Evolutionary conservation across 306 rosid species (phyloP), one percentile per base, ranked within the genome.

Genomic region (Sindora glabra): DNA sequence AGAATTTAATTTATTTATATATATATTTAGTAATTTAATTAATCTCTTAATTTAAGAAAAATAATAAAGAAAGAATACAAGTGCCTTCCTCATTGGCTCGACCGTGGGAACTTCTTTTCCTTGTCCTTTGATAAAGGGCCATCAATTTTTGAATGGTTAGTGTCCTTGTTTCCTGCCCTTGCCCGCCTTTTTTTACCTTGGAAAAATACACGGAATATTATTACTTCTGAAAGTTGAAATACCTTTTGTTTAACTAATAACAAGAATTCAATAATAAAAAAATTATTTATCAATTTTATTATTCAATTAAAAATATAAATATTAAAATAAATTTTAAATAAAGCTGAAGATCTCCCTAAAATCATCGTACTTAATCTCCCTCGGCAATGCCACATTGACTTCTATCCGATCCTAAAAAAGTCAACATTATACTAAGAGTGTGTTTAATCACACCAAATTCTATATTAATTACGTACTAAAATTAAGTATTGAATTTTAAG

Each of bases 101-200:
- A 70, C 50, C 90, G 73, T n/a, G 80, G 82, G 82, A 78, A 62
- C 77, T 74, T 69, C 61, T 68, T 49, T 69, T n/a, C 62, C 67
- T 32, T 79, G 88, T 83, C 88, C 41, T 74, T 58, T 61, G 49
- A 58, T 66, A 54, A 29, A 61, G 57, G 65, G 51, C 33, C 33
- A 64, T 65, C 37, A 55, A 68, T 32, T 62, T 68, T 69, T 70
- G 67, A 71, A 78, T 67, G 70, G 78, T 49, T 67, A 22, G 8
- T 78, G 79, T 70, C 54, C 68, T 73, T 76, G 81, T 74, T 83
- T 72, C 77, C 53, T 52, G 49, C 62, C 47, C 53, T 64, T 47
- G 22, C 40, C 39, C 57, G 10, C 37, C 17, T 68, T 77, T 76
- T 47, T 62, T 60, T 34, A 49, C 59, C 74, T 58, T 22, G 77